phyloP scores from a whole-genome alignment of 345 rosid genomes.

The Citrus trifoliata region DNA sequence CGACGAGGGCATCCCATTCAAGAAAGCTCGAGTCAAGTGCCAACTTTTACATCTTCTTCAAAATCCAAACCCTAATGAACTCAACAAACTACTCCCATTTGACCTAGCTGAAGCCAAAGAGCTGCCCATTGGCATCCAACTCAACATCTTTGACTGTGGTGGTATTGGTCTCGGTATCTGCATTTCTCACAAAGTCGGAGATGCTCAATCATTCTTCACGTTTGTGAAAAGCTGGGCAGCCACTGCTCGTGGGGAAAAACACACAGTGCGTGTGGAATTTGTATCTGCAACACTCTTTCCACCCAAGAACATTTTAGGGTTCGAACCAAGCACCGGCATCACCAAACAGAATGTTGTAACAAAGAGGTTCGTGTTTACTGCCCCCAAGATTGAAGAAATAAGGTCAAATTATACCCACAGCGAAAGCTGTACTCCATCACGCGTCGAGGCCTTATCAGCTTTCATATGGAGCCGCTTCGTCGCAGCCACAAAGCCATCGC shows the following conservation, averaged over 20 bases:
- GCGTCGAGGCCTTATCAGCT: slow-evolving; percentile 38
- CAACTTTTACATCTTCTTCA: slow-evolving; percentile 13
- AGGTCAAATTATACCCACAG: slow-evolving; percentile 9
- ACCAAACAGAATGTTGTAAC: slow-evolving; percentile 16
- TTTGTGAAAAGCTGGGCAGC: slow-evolving; percentile 35
- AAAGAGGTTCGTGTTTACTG: slow-evolving; percentile 29
- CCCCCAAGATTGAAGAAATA: slow-evolving; percentile 12
- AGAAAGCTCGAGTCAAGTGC: slow-evolving; percentile 19
- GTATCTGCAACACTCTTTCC: slow-evolving; percentile 31
- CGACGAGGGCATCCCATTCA: slow-evolving; percentile 27
- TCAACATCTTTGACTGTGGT: slow-evolving; percentile 29
- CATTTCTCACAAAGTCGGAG: slow-evolving; percentile 32
- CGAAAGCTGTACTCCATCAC: slow-evolving; percentile 17
- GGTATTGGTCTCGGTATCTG: slow-evolving; percentile 31
- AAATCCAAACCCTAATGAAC: slow-evolving; percentile 12
- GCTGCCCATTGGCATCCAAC: slow-evolving; percentile 24
- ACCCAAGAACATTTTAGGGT: slow-evolving; percentile 12
- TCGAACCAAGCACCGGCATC: slow-evolving; percentile 2
- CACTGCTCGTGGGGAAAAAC: slow-evolving; percentile 19
- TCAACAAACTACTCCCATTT: slow-evolving; percentile 26
- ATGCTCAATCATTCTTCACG: slow-evolving; percentile 17
- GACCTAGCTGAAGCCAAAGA: slow-evolving; percentile 10
- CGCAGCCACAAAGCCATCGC: not conserved
- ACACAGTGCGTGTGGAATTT: slow-evolving; percentile 12
- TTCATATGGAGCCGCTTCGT: slow-evolving; percentile 33